phyloP scores from a whole-genome alignment of 1,139 yeast species.

The Hyphopichia buzzinii region DNA sequence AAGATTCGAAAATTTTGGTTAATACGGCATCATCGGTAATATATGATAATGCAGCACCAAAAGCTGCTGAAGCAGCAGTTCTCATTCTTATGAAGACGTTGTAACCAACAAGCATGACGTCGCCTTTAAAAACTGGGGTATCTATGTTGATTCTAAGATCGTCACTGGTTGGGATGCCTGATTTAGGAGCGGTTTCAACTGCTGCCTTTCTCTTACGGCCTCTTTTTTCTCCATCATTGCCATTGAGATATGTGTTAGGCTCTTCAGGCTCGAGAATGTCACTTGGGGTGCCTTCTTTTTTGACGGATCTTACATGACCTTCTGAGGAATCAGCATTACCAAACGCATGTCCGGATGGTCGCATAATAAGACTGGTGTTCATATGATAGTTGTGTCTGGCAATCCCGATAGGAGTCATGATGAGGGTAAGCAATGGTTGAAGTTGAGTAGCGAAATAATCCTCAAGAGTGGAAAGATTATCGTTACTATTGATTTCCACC shows the following conservation, averaged over 20 bases:
- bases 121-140: constrained; percentile 90
- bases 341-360: constrained; percentile 72
- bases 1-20: constrained; percentile 34
- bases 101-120: constrained; percentile 78
- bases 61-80: constrained; percentile 70
- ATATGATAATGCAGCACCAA: constrained; percentile 67
- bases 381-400: constrained; percentile 85
- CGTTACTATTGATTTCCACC: constrained; percentile 35
- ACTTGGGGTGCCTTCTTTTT: constrained; percentile 16
- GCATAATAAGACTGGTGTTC: constrained; percentile 69
- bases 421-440: constrained; percentile 61
- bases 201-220: constrained; percentile 36
- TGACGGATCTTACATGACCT: constrained; percentile 11
- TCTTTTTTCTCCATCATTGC: constrained; percentile 17
- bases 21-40: constrained; percentile 42
- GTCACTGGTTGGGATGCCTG: constrained; percentile 52
- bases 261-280: constrained; percentile 20
- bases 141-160: constrained; percentile 80
- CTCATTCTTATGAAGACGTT: constrained; percentile 76
- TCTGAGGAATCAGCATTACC: constrained; percentile 18
- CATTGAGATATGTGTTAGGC: constrained; percentile 7
- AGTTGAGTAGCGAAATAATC: constrained; percentile 52
- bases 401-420: constrained; percentile 94
- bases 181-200: constrained; percentile 17
- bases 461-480: constrained; percentile 39